Percentiles rank a stretch among this genome's conserved stretches.
phyloP scores from a whole-genome alignment of 2,329 filamentous ascomycete genomes.

The Ambrosiella beaveri region DNA sequence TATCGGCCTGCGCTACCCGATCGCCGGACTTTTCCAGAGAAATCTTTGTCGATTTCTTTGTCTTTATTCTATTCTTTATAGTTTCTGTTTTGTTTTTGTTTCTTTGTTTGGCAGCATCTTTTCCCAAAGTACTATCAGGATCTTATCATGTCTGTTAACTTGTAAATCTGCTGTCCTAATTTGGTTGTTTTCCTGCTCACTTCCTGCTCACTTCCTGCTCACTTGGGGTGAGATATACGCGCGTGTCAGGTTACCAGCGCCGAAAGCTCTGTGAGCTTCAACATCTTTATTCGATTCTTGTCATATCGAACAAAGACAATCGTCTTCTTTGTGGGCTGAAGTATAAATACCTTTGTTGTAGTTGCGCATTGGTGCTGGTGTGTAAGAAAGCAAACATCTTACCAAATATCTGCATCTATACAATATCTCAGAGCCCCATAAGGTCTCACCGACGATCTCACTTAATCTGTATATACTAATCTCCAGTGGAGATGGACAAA shows the following conservation, averaged over 20 bases:
- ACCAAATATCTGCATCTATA: too few relatives aligned
- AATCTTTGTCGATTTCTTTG: background rate
- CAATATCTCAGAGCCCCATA: too few relatives aligned
- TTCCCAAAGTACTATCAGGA: background rate
- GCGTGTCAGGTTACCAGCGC: background rate
- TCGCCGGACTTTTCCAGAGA: background rate
- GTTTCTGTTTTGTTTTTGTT: constrained; percentile 1
- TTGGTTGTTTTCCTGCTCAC: background rate
- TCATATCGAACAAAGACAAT: background rate
- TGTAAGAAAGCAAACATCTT: too few relatives aligned
- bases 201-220: background rate
- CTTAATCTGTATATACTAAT: background rate
- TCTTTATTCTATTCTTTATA: background rate
- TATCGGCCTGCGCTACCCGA: too few relatives aligned
- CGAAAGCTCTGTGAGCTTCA: background rate
- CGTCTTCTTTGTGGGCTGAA: background rate
- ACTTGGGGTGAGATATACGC: background rate
- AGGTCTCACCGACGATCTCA: background rate
- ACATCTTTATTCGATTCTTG: background rate
- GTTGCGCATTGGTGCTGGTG: background rate
- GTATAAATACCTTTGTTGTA: background rate
- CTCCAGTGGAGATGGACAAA: constrained; percentile 6
- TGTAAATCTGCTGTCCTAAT: background rate
- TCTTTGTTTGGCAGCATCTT: background rate
- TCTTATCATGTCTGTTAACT: background rate